Evolutionary conservation across 139 green algal genomes (phyloP).

Genomic region (Parachlorella kessleri): DNA sequence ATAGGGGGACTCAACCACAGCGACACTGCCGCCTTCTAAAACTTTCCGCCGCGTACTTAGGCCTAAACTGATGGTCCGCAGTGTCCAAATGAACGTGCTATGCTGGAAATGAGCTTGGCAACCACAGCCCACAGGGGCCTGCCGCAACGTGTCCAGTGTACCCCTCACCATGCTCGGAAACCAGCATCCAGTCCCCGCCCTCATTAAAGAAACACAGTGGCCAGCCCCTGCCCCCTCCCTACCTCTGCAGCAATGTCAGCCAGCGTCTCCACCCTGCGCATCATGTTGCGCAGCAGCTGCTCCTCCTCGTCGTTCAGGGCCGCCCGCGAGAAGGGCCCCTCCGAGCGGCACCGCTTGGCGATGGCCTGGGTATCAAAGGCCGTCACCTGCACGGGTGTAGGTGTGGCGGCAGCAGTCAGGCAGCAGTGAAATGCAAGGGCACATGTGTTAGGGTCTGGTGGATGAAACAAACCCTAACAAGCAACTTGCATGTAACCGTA

Average conservation of each 20-base stretch:
- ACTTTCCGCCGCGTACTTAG: too few relatives aligned
- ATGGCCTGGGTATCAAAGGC: slow-evolving; percentile 51
- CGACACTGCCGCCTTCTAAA: too few relatives aligned
- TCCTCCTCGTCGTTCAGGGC: slow-evolving; percentile 67
- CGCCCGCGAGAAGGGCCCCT: slow-evolving; percentile 48
- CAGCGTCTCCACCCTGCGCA: slow-evolving; percentile 61
- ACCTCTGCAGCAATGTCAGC: slow-evolving; percentile 27
- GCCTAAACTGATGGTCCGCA: too few relatives aligned
- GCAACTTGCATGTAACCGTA: too few relatives aligned
- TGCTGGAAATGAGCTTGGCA: too few relatives aligned
- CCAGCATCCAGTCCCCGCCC: not conserved
- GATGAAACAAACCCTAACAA: too few relatives aligned
- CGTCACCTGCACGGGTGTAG: slow-evolving; percentile 16
- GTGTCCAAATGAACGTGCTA: too few relatives aligned
- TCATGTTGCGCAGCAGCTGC: slow-evolving; percentile 67
- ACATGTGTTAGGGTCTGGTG: too few relatives aligned
- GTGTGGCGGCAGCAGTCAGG: too few relatives aligned
- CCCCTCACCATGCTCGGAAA: not conserved
- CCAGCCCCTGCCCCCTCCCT: slow-evolving; percentile 7
- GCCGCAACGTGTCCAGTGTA: not conserved
- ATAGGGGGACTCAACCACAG: too few relatives aligned
- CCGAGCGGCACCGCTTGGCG: slow-evolving; percentile 48
- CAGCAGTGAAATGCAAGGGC: too few relatives aligned
- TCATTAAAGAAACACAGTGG: not conserved
- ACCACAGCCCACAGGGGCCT: not conserved